Base-by-base conservation (phyloP, 2,329 filamentous ascomycete genomes). In the Alternaria alternata region DNA sequence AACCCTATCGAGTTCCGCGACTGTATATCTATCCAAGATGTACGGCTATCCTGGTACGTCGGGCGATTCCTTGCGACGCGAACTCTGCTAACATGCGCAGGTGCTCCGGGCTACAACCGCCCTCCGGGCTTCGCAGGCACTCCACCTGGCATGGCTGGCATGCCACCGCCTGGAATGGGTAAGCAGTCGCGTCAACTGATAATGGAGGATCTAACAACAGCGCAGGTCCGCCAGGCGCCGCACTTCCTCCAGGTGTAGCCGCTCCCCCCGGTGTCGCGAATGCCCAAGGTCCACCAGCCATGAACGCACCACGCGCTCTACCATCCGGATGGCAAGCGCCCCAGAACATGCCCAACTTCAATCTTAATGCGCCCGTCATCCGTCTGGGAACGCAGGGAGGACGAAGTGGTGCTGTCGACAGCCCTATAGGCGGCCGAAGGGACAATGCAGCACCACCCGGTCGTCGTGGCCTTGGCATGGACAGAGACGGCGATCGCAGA, bases 351-450 rank as follows among this genome's bases (percentile, higher is more conserved):
- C 93, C 94, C 52, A 96, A 96, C 78, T 97, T 99, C 84, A 97
- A 99, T 83, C 97, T 98, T 83, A 96, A 92, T 74, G 95, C 95
- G 36, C 94, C 94, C 57, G 93, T 98, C 61, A 98, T 99, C 75
- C 91, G 95, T 56, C 86, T 99, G 46, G 95, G 94, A 42, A 94
- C 93, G 1, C 87, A 89, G 20, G 79, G 88, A 3, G 80, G 86
- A n/a, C 92, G 92, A 73, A 83, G 89, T 26, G 73, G 79, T 36
- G 51, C 77, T 73, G 32, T 57, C 38, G 77, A 78, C 46, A 79
- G 78, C 54, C 81, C 60, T 84, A 83, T 67, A 36, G 77, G 79
- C 20, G 78, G 79, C 16, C 83, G 85, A 43, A 81, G 83, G 63
- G 84, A 87, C 53, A 78, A 78, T 61, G 78, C 79, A 39, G 75